Percentiles rank a stretch among this genome's conserved stretches.
Evolutionary conservation across 208 protist species (phyloP).

Genomic region (Phytomonas francai): DNA sequence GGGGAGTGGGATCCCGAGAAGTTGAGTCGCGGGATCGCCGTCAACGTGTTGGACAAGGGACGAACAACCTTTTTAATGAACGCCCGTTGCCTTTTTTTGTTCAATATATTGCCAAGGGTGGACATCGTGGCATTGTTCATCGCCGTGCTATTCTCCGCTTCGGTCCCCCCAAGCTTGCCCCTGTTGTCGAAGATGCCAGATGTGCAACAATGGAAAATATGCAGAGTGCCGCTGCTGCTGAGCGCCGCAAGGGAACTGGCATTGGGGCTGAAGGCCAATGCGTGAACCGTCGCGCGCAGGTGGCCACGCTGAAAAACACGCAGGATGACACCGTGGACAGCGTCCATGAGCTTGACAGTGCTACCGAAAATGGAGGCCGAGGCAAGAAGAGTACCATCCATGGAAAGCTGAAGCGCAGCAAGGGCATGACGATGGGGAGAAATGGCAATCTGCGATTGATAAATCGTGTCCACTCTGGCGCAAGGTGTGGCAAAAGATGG

Average conservation of each 20-base stretch:
- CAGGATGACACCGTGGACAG: slow-evolving; percentile 21
- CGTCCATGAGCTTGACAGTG: slow-evolving; percentile 61
- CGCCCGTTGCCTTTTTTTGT: not conserved
- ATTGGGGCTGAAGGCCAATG: slow-evolving; percentile 33
- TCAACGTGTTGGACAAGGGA: not conserved
- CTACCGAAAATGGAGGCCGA: slow-evolving; percentile 55
- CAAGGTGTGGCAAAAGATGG: not conserved
- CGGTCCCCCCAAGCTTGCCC: not conserved
- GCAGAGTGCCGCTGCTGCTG: slow-evolving; percentile 48
- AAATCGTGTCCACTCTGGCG: not conserved
- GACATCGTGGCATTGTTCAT: not conserved
- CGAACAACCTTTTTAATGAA: not conserved
- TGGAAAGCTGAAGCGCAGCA: slow-evolving; percentile 21
- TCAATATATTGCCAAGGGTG: not conserved
- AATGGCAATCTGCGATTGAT: slow-evolving; percentile 15
- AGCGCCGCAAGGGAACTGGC: slow-evolving; percentile 32
- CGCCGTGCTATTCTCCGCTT: not conserved
- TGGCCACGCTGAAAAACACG: slow-evolving; percentile 37
- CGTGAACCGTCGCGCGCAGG: slow-evolving; percentile 27
- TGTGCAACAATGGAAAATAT: slow-evolving; percentile 36
- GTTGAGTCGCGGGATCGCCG: not conserved
- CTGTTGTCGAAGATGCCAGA: not conserved
- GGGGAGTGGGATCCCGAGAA: not conserved
- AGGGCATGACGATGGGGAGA: slow-evolving; percentile 27
- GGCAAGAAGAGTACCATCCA: slow-evolving; percentile 30